Evolutionary conservation across 2,329 filamentous ascomycete species (phyloP), one percentile per base, ranked within the genome.

Genomic region (Annulohypoxylon truncatum): DNA sequence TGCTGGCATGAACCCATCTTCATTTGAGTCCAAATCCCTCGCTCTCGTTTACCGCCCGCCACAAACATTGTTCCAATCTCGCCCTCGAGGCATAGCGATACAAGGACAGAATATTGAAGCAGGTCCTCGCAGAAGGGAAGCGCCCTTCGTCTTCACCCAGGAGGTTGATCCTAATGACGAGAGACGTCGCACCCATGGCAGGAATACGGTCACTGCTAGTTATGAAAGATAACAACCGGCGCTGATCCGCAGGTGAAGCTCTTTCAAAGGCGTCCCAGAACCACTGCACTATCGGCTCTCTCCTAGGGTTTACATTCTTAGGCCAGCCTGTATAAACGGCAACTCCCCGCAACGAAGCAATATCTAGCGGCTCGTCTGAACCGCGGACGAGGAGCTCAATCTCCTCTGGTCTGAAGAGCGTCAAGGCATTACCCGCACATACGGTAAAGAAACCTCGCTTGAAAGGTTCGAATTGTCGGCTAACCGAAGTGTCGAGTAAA

Each of bases 381-480:
- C 94, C 94, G 54, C 94, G 86, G 4, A 97, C 87, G 0, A 97
- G 85, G 2, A 97, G 85, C 77, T 97, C 94, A 67, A 97, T 96
- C 77, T 97, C 94, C 76, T 97, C 94, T 0, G 94, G 91, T 13
- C 92, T 88, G 78, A 97, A 97, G 1, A 97, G 85, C 0, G 91
- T 93, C 33, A 97, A 83, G 0, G 94, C 94, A 75, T 96, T 97
- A 33, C 94, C 93, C 33, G 91, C 92, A 75, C 93, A 97, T 26
- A 97, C 93, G 0, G 92, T 96, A 77, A 93, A 97, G 79, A 97
- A 97, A 0, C 94, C 94, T 58, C 94, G 88, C 76, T 96, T 96
- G 83, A 97, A 97, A 0, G 94, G 94, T 76, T 97, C 93, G 70
- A 96, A 97, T 75, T 97, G 94, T 40, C 92, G 87, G 38, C 87